Evolutionary conservation across 192 early-diverging fungal species (phyloP).

Genomic region (Mortierella claussenii): DNA sequence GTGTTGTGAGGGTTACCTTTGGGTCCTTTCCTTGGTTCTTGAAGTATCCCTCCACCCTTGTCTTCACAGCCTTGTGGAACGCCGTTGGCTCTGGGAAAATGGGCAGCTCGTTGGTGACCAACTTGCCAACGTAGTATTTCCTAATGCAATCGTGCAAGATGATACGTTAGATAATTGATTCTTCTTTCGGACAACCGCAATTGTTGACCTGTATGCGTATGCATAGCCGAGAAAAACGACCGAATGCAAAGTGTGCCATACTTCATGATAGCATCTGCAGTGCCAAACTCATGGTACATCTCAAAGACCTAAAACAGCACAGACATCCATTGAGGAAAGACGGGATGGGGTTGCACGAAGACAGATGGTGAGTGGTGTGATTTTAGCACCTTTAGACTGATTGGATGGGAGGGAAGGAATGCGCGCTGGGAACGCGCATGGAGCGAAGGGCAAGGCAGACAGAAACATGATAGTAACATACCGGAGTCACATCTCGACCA

Average conservation of each 20-base stretch:
- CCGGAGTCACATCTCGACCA: slow-evolving; percentile 64
- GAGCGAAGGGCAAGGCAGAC: not conserved
- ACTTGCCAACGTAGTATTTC: slow-evolving; percentile 58
- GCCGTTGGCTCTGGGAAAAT: slow-evolving; percentile 59
- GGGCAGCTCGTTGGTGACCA: slow-evolving; percentile 58
- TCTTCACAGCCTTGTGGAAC: slow-evolving; percentile 61
- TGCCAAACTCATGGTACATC: slow-evolving; percentile 59
- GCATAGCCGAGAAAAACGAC: not conserved
- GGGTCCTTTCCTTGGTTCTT: slow-evolving; percentile 54
- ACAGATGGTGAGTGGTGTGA: slow-evolving; percentile 3
- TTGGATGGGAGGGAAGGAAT: not conserved
- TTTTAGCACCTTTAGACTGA: slow-evolving; percentile 8
- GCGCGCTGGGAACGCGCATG: not conserved
- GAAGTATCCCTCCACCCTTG: slow-evolving; percentile 63
- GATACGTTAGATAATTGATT: too few species aligned
- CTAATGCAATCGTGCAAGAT: too few species aligned
- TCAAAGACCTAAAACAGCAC: slow-evolving; percentile 49
- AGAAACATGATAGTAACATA: slow-evolving; percentile 23
- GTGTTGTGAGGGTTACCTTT: too few species aligned
- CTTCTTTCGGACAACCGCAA: too few species aligned
- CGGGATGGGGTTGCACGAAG: not conserved
- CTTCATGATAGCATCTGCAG: slow-evolving; percentile 54
- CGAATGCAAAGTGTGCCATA: not conserved
- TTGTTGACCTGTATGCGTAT: too few species aligned
- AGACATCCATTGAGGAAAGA: too few species aligned